These are phyloP conservation scores for Podaxis sp. DNA, from an alignment of 768 basidiomycete species.

Conservation along the genomic window DNA sequence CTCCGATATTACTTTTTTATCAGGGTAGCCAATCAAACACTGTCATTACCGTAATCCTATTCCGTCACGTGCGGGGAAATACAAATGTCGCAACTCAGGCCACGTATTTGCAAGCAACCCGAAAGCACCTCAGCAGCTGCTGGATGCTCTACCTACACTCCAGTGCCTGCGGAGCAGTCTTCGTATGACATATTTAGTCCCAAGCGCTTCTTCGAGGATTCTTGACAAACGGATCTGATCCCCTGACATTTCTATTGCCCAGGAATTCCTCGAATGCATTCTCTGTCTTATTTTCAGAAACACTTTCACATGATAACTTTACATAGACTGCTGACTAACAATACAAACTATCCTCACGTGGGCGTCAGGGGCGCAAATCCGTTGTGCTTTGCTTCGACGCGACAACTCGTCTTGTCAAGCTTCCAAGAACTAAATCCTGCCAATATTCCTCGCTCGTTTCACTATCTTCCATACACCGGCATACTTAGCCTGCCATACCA, in stretches of 20 bases:
- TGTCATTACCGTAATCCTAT: background rate
- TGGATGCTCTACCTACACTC: background rate
- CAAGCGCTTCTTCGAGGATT: background rate
- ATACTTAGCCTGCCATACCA: no score
- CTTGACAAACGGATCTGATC: slow-evolving; percentile 8
- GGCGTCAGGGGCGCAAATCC: background rate
- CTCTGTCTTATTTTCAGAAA: background rate
- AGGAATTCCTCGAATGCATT: background rate
- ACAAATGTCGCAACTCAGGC: background rate
- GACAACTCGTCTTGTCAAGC: no score
- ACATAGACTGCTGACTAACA: background rate
- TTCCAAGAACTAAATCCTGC: no score
- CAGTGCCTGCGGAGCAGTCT: background rate
- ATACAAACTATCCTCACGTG: background rate
- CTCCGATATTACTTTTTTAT: background rate
- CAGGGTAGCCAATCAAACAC: background rate
- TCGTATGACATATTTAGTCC: background rate
- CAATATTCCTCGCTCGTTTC: no score
- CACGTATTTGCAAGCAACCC: background rate
- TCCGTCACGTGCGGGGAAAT: background rate
- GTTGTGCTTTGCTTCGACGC: no score
- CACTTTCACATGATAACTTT: background rate
- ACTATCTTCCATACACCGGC: no score
- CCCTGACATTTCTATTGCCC: background rate
- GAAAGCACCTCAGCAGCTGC: background rate